Conservation (phyloP, 768 basidiomycete species). For the Megacollybia marginata region DNA sequence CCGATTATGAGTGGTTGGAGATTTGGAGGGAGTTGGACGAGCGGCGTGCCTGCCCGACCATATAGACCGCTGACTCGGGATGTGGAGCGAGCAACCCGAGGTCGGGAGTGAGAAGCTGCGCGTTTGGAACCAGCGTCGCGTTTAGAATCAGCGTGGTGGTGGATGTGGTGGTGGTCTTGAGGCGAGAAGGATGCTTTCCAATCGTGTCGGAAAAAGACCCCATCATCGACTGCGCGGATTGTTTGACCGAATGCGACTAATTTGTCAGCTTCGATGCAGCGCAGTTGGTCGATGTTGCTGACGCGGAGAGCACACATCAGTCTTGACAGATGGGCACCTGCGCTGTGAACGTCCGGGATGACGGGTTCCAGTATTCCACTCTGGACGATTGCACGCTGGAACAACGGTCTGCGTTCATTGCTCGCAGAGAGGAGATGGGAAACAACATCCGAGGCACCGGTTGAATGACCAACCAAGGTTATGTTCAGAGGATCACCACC, state of each 20-base stretch:
- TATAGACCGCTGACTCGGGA: neutral
- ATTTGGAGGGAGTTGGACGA: constrained; percentile 18
- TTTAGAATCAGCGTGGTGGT: constrained; percentile 11
- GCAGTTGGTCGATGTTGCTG: constrained; percentile 53
- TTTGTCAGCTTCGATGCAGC: constrained; percentile 48
- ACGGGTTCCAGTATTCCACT: constrained; percentile 58
- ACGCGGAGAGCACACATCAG: constrained; percentile 50
- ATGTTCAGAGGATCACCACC: constrained; percentile 62
- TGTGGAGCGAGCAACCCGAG: constrained; percentile 8
- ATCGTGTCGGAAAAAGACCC: constrained; percentile 54
- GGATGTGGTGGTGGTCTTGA: constrained; percentile 13
- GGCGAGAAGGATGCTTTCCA: constrained; percentile 43
- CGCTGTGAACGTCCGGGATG: constrained; percentile 49
- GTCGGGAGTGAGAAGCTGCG: constrained; percentile 18
- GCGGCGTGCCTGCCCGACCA: constrained; percentile 3
- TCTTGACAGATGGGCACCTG: constrained; percentile 63
- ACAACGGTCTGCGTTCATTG: constrained; percentile 55
- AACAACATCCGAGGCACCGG: constrained; percentile 52
- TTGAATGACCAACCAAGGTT: constrained; percentile 43
- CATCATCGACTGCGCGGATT: constrained; percentile 60
- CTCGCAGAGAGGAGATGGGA: constrained; percentile 55
- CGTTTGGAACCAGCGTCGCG: constrained; percentile 15
- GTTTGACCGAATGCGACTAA: constrained; percentile 46
- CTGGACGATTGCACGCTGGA: constrained; percentile 72
- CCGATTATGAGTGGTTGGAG: constrained; percentile 72